Evolutionary conservation across 139 green algal species (phyloP).

Genomic region (Spirogloea muscicola): DNA sequence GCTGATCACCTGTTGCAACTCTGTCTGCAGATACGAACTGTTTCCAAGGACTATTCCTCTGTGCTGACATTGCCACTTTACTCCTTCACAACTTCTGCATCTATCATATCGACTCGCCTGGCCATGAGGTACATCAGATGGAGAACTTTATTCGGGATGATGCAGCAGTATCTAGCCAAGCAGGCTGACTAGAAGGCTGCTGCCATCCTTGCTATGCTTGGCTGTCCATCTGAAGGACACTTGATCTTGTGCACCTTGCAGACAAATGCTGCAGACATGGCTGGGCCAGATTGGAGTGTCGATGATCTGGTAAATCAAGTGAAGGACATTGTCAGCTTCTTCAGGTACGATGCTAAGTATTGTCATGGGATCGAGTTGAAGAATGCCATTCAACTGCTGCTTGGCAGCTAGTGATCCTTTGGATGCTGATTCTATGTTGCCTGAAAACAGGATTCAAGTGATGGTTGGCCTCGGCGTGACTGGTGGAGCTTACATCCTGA

Average conservation of each 20-base stretch:
- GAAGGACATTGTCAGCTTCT: slow-evolving; percentile 14
- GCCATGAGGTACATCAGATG: slow-evolving; percentile 13
- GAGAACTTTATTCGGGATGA: not conserved
- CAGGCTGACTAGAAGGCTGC: not conserved
- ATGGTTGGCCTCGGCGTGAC: slow-evolving; percentile 12
- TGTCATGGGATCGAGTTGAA: not conserved
- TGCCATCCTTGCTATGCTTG: not conserved
- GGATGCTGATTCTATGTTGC: not conserved
- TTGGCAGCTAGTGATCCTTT: not conserved
- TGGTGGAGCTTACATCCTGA: slow-evolving; percentile 26
- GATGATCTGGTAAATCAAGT: slow-evolving; percentile 25
- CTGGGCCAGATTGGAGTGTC: not conserved
- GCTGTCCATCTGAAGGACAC: not conserved
- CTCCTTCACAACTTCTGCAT: slow-evolving; percentile 29
- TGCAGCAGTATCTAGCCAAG: not conserved
- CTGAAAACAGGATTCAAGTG: not conserved
- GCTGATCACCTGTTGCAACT: too few relatives aligned
- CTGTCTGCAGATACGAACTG: slow-evolving; percentile 11
- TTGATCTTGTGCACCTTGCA: not conserved
- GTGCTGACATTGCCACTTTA: not conserved
- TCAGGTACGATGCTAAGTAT: not conserved
- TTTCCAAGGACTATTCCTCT: slow-evolving; percentile 19
- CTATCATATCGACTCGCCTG: slow-evolving; percentile 25
- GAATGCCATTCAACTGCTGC: not conserved
- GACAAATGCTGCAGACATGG: slow-evolving; percentile 20